Percentiles rank a stretch among this genome's conserved stretches.
Conservation (phyloP, 2,329 filamentous ascomycete genomes). For the Botrytis fragariae region DNA sequence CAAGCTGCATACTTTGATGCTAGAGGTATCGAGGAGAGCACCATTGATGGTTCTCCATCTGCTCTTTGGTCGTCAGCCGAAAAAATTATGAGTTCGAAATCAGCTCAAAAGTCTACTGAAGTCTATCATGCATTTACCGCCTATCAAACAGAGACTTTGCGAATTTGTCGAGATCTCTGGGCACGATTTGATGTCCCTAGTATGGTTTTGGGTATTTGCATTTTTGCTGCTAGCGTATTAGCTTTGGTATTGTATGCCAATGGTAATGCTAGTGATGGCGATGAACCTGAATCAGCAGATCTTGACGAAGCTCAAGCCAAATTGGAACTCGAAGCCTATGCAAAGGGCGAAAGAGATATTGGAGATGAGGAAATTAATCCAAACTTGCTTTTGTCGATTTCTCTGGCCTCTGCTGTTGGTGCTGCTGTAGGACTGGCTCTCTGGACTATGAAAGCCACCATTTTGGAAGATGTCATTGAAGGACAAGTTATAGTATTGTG, state of each 20-base stretch:
- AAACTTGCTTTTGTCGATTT: slow-evolving; percentile 30
- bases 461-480: slow-evolving; percentile 17
- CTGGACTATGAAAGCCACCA: slow-evolving; percentile 23
- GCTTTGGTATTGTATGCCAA: slow-evolving; percentile 72
- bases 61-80: slow-evolving; percentile 58
- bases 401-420: slow-evolving; percentile 32
- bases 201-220: slow-evolving; percentile 76
- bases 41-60: slow-evolving; percentile 52
- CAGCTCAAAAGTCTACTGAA: slow-evolving; percentile 43
- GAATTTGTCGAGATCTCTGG: slow-evolving; percentile 81
- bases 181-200: slow-evolving; percentile 84
- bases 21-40: slow-evolving; percentile 63
- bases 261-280: slow-evolving; percentile 54
- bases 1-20: slow-evolving; percentile 78
- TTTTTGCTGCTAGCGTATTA: slow-evolving; percentile 66
- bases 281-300: slow-evolving; percentile 54
- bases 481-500: slow-evolving; percentile 28
- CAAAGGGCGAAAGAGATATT: slow-evolving; percentile 27
- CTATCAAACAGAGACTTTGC: slow-evolving; percentile 77
- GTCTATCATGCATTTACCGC: slow-evolving; percentile 59
- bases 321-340: slow-evolving; percentile 48
- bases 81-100: slow-evolving; percentile 23
- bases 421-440: slow-evolving; percentile 28
- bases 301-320: slow-evolving; percentile 59
- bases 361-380: slow-evolving; percentile 31